Percentiles rank a stretch among this genome's conserved stretches.
phyloP scores from a whole-genome alignment of 1,139 yeast genomes.

The Kazachstania sp. region DNA sequence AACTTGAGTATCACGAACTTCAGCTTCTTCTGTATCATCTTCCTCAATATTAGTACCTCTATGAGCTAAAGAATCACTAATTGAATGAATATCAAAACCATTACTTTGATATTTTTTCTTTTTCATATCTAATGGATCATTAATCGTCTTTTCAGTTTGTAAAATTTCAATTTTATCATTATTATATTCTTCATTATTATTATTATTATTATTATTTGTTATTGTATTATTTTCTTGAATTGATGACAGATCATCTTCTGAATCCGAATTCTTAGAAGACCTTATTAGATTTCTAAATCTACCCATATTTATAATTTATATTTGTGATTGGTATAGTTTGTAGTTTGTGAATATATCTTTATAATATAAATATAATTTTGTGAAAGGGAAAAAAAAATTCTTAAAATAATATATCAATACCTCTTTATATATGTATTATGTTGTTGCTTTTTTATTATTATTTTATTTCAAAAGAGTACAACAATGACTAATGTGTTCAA shows the following conservation, averaged over 20 bases:
- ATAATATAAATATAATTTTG: no score
- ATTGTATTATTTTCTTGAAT: neutral
- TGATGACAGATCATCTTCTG: slow-evolving; percentile 1
- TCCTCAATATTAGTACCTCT: slow-evolving; percentile 9
- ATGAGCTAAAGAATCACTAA: slow-evolving; percentile 5
- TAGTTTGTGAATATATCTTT: neutral
- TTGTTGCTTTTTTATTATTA: no score
- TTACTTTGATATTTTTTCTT: slow-evolving; percentile 2
- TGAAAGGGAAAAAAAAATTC: no score
- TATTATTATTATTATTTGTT: no score
- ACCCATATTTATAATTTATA: slow-evolving; percentile 2
- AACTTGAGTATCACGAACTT: slow-evolving; percentile 34
- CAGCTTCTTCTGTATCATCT: slow-evolving; percentile 28
- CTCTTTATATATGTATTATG: no score
- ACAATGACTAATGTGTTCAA: no score
- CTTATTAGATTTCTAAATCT: slow-evolving; percentile 6
- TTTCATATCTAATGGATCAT: slow-evolving; percentile 1
- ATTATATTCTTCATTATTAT: neutral
- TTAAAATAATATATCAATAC: no score
- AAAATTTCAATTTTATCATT: slow-evolving; percentile 3
- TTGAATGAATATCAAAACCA: slow-evolving; percentile 6
- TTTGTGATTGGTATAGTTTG: neutral
- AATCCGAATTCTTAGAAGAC: slow-evolving; percentile 1
- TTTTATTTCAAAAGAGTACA: no score
- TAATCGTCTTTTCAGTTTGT: neutral